Evolutionary conservation across 148 eudicot species (phyloP).

Genomic region (Dianthus caryophyllus): DNA sequence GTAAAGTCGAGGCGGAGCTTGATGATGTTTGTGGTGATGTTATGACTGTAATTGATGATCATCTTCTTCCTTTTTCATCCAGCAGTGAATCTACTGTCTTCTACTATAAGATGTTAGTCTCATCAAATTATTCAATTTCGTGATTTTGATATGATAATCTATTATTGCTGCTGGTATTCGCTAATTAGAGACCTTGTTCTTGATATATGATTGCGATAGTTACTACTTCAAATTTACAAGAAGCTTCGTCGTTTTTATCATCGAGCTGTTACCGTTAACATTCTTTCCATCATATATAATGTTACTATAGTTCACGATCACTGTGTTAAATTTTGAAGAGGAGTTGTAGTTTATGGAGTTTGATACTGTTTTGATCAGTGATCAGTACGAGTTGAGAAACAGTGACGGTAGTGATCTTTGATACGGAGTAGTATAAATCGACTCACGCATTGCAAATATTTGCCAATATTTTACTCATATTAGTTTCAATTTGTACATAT

Average conservation of each 20-base stretch:
- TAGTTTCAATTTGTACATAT: background rate
- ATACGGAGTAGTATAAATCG: background rate
- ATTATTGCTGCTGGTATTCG: background rate
- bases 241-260: no score
- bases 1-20: slow-evolving; percentile 51
- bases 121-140: no score
- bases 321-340: background rate
- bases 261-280: no score
- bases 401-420: background rate
- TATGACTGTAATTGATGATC: slow-evolving; percentile 48
- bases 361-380: background rate
- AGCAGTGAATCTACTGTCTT: slow-evolving; percentile 60
- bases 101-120: slow-evolving; percentile 55
- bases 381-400: background rate
- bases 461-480: background rate
- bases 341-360: background rate
- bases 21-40: slow-evolving; percentile 47
- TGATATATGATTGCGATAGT: background rate
- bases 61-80: slow-evolving; percentile 45
- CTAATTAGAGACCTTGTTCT: background rate
- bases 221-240: background rate
- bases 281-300: background rate
- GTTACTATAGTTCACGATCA: background rate
- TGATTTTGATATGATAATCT: no score
- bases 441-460: background rate